A percentile compares a stretch with the other conserved stretches of the same genome.
phyloP scores from a whole-genome alignment of 1,284 basidiomycete species.

The Sporisorium exsertum region DNA sequence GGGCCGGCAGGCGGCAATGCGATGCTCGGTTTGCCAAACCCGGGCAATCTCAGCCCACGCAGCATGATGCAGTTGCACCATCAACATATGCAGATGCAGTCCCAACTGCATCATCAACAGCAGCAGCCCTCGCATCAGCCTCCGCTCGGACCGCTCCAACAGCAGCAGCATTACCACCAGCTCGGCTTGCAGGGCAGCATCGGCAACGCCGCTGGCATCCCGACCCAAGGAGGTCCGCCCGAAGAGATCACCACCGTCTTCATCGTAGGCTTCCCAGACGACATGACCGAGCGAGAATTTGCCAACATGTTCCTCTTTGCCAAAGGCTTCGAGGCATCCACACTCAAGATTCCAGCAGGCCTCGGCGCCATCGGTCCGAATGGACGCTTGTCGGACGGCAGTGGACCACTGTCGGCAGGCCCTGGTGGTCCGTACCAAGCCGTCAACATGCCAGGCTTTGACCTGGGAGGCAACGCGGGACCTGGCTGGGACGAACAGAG shows the following conservation, averaged over 20 bases:
- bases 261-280: conserved; percentile 97
- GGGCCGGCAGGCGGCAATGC: conserved; percentile 12
- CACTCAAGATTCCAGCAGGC: conserved; percentile 93
- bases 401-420: conserved; percentile 31
- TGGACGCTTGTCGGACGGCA: conserved; percentile 32
- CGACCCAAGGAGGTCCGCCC: conserved; percentile 23
- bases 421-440: conserved; percentile 59
- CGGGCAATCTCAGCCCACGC: conserved; percentile 58
- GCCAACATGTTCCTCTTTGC: conserved; percentile 99
- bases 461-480: conserved; percentile 29
- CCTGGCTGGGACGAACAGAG: conserved; percentile 51
- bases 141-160: conserved; percentile 7
- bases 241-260: conserved; percentile 99
- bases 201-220: conserved; percentile 22
- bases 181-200: conserved; percentile 28
- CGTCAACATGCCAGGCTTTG: conserved; percentile 58
- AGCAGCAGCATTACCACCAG: conserved; percentile 34
- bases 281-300: conserved; percentile 99
- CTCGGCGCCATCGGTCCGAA: conserved; percentile 72
- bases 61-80: conserved; percentile 62
- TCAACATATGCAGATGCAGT: conserved; percentile 59
- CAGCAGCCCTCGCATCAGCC: not conserved
- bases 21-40: conserved; percentile 36
- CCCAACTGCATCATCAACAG: conserved; percentile 40
- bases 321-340: conserved; percentile 94